Evolutionary conservation across 441 rosid genomes (phyloP), one percentile per base, ranked within the genome.

Genomic region (Adansonia rubrostipa): DNA sequence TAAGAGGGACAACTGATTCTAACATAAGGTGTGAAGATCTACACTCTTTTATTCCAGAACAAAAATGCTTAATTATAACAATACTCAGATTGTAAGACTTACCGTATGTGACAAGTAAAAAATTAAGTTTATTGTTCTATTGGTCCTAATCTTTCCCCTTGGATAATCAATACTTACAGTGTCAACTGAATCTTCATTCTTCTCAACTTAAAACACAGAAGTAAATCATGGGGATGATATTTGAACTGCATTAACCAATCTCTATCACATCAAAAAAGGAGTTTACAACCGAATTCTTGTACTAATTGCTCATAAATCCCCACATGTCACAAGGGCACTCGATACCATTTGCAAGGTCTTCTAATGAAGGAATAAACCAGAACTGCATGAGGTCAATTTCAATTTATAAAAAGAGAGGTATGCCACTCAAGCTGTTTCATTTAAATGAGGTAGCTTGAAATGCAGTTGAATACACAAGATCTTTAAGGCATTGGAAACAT

Each of bases 131-230:
- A 69, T 11, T 50, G n/a, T 69, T 48, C 73, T 13, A 13, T 22
- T 20, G 42, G 57, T 22, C 44, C 8, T 70, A 22, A 48, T 70
- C 73, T 22, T 14, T 50, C 58, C 36, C 58, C 58, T 70, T 56
- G 19, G 33, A 17, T 73, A 40, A 36, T 40, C 40, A 73, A 5
- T 56, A 6, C 64, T 54, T 33, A 72, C 45, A 72, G 28, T 3
- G 64, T 72, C 64, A 72, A 72, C 15, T 2, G 20, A 71, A 28
- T 54, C 63, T 36, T n/a, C 64, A 54, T n/a, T 72, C 44, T 72
- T 54, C 75, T 54, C 33, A 69, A 72, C 10, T n/a, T 56, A 9
- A 36, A 72, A 17, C n/a, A 5, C 6, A 72, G 47, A 54, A 56
- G 36, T 70, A 50, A 50, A 1, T 36, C 5, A 57, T 11, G 17